Base-by-base conservation (phyloP, 192 early-diverging fungal genomes). In the Obelidium mucronatum region DNA sequence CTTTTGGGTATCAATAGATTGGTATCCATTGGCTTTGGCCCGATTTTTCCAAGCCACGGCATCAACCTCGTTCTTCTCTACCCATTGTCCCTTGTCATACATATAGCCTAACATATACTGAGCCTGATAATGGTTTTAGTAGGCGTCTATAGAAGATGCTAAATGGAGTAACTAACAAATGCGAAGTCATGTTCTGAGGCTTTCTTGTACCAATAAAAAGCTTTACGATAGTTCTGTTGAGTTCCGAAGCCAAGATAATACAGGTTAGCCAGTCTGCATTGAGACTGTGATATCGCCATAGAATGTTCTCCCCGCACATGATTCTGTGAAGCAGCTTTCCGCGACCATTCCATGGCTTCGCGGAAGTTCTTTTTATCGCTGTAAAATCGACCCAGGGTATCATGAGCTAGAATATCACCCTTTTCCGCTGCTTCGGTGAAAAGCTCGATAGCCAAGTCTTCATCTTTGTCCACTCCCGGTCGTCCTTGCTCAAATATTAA, bases 91-190 rank as follows among this genome's bases (percentile, higher is more conserved):
- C n/a, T 44, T 44, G 5, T 44, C 6, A 71, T 79, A 71, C 34
- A 73, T 30, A 37, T 74, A 74, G 59, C 60, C 54, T 33, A 67
- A 19, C 42, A 77, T 71, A 26, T 58, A 58, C 17, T 67, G 42
- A 26, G 77, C 59, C 39, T 86, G 24, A 70, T 37, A 70, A 26
- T 28, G 24, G 34, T 33, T 52, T 53, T 70, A 58, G 17, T 44
- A 11, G 6, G 5, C 5, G 17, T 44, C 36, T 67, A 70, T 40
- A 28, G 36, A 35, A n/a, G n/a, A n/a, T n/a, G n/a, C n/a, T 11
- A 44, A 11, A 5, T 11, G 5, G 42, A 44, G 42, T 44, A 11
- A 44, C 42, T 44, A 11, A 44, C 42, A 17, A 11, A 5, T 5
- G 6, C 17, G 42, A 11, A 17, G 17, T 44, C 42, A 17, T 44